Conservation (phyloP, 345 rosid species). For the Acer negundo region DNA sequence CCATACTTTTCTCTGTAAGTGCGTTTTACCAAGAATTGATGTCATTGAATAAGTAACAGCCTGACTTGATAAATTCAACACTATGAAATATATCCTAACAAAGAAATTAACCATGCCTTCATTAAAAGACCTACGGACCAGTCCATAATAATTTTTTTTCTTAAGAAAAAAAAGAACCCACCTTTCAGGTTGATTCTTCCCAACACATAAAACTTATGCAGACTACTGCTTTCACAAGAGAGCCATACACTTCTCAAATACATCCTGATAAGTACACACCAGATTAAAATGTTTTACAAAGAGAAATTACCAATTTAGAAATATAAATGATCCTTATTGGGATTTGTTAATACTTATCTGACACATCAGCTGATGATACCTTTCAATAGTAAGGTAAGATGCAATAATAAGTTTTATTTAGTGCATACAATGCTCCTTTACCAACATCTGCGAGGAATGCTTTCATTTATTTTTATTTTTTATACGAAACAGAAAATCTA, state of each 20-base stretch:
- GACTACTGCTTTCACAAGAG: not conserved
- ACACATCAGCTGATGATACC: not conserved
- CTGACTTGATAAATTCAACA: not conserved
- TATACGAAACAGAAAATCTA: not conserved
- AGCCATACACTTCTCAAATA: not conserved
- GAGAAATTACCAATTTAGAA: not conserved
- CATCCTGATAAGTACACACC: not conserved
- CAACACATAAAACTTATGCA: not conserved
- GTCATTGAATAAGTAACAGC: not conserved
- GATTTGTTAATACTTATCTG: not conserved
- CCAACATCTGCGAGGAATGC: not conserved
- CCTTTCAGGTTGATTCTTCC: slow-evolving; percentile 3
- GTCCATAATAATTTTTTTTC: not conserved
- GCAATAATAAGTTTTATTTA: slow-evolving; percentile 3
- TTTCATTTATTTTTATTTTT: not conserved
- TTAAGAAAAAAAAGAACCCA: not conserved
- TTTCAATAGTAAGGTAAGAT: not conserved
- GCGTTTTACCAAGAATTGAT: not conserved
- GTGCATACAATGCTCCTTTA: not conserved
- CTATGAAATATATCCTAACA: not conserved
- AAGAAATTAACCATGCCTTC: not conserved
- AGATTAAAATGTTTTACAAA: not conserved
- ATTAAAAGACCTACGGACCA: not conserved
- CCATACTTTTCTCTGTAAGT: not conserved
- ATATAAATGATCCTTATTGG: not conserved